Base-by-base conservation (phyloP, 179 eudicot species). In the Monotropa hypopitys region DNA sequence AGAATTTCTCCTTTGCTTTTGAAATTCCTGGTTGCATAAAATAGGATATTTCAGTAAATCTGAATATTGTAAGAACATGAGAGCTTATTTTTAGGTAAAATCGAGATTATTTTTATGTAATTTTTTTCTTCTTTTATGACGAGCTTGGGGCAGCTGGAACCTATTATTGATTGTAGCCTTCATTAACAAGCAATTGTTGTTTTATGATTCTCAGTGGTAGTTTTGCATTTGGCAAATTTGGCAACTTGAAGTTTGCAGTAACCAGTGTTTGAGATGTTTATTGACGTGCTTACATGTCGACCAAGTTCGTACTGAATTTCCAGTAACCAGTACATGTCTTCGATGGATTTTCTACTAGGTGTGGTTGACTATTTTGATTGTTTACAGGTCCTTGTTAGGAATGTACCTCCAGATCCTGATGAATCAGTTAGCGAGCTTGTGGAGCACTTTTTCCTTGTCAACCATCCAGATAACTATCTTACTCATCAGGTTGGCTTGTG, bases 401-500 rank as follows among this genome's bases (percentile, higher is more conserved):
- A 92, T 84, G 90, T 94, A 69, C 97, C 97, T 47, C 91, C 94
- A 26, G 97, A 92, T 77, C 82, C 88, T n/a, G 94, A 92, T 84
- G 97, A 94, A 87, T 86, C 97, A 21, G 85, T 86, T 75, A 85
- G 91, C 47, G 97, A 94, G 88, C 84, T 81, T 84, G 98, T 94
- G 76, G 98, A 94, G 88, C 98, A 94, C 84, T 94, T 94, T 83
- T 94, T 91, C 84, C 79, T 94, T 76, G 98, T 94, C 88, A 94
- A 94, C 84, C 98, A 94, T 83, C 97, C 97, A 20, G 97, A 91
- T 83, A 85, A 92, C 78, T 94, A 94, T 88, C 97, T 92, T 45
- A 84, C 89, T 74, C 91, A 91, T 85, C 97, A 94, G 98, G 98
- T 94, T 47, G 56, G 81, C 50, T 73, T 32, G 32, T 46, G 26